phyloP scores from a whole-genome alignment of 139 green algal genomes.

The Chlorella sp. region DNA sequence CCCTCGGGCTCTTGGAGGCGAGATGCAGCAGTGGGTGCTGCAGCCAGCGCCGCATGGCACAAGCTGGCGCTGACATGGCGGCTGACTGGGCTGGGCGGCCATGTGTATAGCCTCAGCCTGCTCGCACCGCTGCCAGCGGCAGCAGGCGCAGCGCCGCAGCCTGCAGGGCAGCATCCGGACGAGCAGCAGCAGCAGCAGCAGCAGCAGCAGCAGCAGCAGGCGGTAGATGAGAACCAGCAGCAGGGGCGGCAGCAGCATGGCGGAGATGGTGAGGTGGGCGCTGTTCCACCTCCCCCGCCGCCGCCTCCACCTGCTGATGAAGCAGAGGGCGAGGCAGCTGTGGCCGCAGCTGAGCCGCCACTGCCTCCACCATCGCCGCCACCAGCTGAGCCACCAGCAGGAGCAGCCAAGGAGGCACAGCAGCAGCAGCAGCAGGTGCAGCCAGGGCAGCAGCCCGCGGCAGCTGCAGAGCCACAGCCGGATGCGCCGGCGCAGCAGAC shows the following conservation, averaged over 20 bases:
- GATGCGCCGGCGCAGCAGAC: slow-evolving; percentile 3
- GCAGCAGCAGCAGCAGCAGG: background rate
- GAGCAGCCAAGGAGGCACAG: background rate
- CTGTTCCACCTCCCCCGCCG: background rate
- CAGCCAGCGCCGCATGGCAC: slow-evolving; percentile 3
- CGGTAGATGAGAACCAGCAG: background rate
- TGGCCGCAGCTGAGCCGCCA: too few species aligned
- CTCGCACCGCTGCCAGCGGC: background rate
- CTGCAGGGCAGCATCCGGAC: background rate
- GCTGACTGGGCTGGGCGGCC: slow-evolving; percentile 20
- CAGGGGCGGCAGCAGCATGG: background rate
- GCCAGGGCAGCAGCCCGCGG: too few species aligned
- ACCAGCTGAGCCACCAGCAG: too few species aligned
- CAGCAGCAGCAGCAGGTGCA: background rate
- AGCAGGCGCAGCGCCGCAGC: background rate
- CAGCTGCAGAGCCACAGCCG: background rate
- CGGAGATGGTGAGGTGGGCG: background rate
- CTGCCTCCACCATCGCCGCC: too few species aligned
- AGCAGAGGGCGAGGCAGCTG: too few species aligned
- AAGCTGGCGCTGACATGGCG: slow-evolving; percentile 6
- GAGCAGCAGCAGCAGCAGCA: background rate
- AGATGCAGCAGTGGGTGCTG: background rate
- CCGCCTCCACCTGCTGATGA: background rate
- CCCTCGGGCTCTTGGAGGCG: background rate
- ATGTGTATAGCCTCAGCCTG: slow-evolving; percentile 9